Base-by-base conservation (phyloP, 1,284 basidiomycete species). In the Neolentinus lepideus region DNA sequence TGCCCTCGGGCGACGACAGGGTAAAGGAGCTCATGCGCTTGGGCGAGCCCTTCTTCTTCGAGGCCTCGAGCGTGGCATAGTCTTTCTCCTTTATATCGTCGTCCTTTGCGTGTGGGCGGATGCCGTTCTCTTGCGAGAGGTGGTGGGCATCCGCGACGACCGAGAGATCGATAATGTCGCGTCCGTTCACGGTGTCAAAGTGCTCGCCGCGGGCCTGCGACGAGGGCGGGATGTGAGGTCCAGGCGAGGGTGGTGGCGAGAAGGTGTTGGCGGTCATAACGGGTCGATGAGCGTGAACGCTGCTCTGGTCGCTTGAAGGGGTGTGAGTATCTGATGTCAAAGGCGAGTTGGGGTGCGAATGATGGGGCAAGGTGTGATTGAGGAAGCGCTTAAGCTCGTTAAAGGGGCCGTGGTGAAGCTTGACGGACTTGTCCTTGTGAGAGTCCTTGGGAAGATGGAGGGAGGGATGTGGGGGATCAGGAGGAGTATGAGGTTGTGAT, bases 371-470 rank as follows among this genome's bases (percentile, higher is more conserved):
- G 71, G 94, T 91, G 70, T 91, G 84, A 71, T 94, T 91, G 59
- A 96, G 80, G 75, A 96, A 95, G 29, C 93, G 88, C 66, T 92
- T 92, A 63, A 97, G 83, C 69, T 96, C 94, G 71, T 91, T 85
- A 52, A 97, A 79, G 2, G 92, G 88, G 0, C 90, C 84, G 59
- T 79, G 77, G 56, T 79, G 74, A 56, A 69, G 65, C 60, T 68
- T 71, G 22, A 57, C 53, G 26, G 60, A 59, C 62, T 64, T 43
- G 16, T 43, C 38, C 38, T 43, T 43, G 38, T 6, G 38, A 4
- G 38, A 16, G 38, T 43, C 33, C 33, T 35, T 35, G 33, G 33
- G 9, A 9, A 16, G 16, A 16, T 35, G 69, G 57, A 59, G 50
- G 3, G 56, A 43, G 16, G 60, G 56, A 22, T 57, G 51, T 19